Conservation (phyloP, 2,329 filamentous ascomycete genomes). For the Colletotrichum sansevieriae region DNA sequence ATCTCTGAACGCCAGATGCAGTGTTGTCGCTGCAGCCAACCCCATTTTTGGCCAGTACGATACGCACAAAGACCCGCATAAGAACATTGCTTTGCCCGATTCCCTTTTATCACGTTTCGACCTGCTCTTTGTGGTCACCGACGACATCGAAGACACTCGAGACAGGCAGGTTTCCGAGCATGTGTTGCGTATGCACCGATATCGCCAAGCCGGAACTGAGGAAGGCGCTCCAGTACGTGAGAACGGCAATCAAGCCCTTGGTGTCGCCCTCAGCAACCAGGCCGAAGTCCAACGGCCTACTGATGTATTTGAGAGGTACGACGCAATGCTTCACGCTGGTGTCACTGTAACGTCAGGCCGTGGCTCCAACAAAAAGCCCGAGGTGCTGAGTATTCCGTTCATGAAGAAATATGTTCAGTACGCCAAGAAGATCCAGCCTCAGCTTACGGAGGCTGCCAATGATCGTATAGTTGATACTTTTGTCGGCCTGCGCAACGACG, state of each 20-base stretch:
- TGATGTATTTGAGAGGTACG: slow-evolving; percentile 96
- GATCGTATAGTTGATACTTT: slow-evolving; percentile 94
- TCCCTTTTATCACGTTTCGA: slow-evolving; percentile 98
- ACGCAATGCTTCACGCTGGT: slow-evolving; percentile 94
- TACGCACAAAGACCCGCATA: slow-evolving; percentile 97
- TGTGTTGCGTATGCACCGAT: slow-evolving; percentile 96
- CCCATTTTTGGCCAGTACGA: slow-evolving; percentile 99
- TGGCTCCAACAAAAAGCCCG: slow-evolving; percentile 80
- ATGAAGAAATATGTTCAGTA: slow-evolving; percentile 99
- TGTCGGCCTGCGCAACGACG: slow-evolving; percentile 93
- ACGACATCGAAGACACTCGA: slow-evolving; percentile 94
- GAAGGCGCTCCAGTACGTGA: slow-evolving; percentile 96
- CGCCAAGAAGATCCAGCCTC: slow-evolving; percentile 91
- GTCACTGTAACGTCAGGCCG: slow-evolving; percentile 82
- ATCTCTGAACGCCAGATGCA: slow-evolving; percentile 95
- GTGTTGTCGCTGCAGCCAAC: slow-evolving; percentile 95
- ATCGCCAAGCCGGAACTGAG: slow-evolving; percentile 91
- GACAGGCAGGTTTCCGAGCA: slow-evolving; percentile 96
- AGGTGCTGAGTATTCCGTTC: slow-evolving; percentile 95
- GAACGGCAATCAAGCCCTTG: slow-evolving; percentile 84
- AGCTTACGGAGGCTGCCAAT: slow-evolving; percentile 90
- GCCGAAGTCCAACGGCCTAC: slow-evolving; percentile 80
- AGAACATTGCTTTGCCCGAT: slow-evolving; percentile 97
- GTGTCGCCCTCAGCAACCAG: slow-evolving; percentile 86
- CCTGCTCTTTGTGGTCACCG: slow-evolving; percentile 95